Percentiles rank a stretch among this genome's conserved stretches.
Evolutionary conservation across 2,329 filamentous ascomycete species (phyloP).

Genomic region (Trichophyton schoenleinii): DNA sequence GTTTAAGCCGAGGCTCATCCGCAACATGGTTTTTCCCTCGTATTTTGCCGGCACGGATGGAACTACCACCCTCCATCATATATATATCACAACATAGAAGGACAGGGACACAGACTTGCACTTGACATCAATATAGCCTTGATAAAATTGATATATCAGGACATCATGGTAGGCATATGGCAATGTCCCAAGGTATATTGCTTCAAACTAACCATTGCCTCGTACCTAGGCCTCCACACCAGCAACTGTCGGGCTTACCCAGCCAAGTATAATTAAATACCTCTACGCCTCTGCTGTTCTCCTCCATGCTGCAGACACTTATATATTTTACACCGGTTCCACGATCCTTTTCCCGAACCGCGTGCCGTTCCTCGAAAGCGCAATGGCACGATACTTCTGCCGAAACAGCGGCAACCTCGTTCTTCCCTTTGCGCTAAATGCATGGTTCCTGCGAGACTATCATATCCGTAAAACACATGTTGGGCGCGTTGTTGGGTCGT

Average conservation of each 20-base stretch:
- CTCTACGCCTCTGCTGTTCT: conserved; percentile 10
- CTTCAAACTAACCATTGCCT: neutral
- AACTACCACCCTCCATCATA: neutral
- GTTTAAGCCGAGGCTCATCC: neutral
- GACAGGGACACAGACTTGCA: neutral
- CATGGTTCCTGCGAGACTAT: conserved; percentile 11
- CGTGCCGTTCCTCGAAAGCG: conserved; percentile 6
- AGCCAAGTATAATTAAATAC: conserved; percentile 11
- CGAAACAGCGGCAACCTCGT: conserved; percentile 7
- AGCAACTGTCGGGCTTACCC: neutral
- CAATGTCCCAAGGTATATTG: too few species aligned
- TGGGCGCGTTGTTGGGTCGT: conserved; percentile 9
- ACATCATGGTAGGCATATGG: neutral
- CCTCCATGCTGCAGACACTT: conserved; percentile 9
- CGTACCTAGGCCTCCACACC: conserved; percentile 4
- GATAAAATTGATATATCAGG: neutral
- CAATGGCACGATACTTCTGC: conserved; percentile 11
- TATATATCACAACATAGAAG: neutral
- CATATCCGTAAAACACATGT: conserved; percentile 12
- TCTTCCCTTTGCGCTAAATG: conserved; percentile 7
- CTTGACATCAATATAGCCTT: neutral
- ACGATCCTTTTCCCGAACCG: conserved; percentile 11
- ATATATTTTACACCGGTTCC: conserved; percentile 12
- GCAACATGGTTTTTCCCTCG: neutral
- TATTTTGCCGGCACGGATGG: neutral